Conservation (phyloP, 1,139 yeast species). For the Suhomyces anneliseae region DNA sequence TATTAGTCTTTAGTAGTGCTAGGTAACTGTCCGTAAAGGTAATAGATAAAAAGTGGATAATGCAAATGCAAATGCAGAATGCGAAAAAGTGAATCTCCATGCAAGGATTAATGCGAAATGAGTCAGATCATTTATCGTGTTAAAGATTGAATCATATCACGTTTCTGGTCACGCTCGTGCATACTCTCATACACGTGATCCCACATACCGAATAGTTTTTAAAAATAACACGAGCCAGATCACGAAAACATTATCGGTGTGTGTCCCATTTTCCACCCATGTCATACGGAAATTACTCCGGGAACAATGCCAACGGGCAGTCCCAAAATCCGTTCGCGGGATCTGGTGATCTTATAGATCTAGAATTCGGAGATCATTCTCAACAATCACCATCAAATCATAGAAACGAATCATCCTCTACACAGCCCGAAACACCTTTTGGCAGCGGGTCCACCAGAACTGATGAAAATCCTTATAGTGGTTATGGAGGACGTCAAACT, state of each 20-base stretch:
- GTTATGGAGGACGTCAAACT: constrained; percentile 5
- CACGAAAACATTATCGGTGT: not conserved
- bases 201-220: not conserved
- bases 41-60: not conserved
- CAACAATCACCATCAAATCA: not conserved
- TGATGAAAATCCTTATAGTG: constrained; percentile 12
- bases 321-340: constrained; percentile 8
- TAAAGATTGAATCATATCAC: too few species aligned
- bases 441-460: constrained; percentile 7
- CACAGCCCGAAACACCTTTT: constrained; percentile 4
- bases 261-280: constrained; percentile 3
- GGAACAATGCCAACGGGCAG: constrained; percentile 4
- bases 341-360: constrained; percentile 32
- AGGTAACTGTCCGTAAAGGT: not conserved
- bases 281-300: constrained; percentile 5
- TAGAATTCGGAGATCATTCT: constrained; percentile 20
- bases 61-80: too few species aligned
- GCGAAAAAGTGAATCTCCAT: too few species aligned
- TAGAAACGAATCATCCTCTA: not conserved
- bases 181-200: not conserved
- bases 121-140: too few species aligned
- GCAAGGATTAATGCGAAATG: too few species aligned
- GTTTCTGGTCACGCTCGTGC: too few species aligned
- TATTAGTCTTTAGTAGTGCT: not conserved
- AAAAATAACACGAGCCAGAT: constrained; percentile 6